Conservation (phyloP, 1,284 basidiomycete genomes). For the Cryptococcus sp. region DNA sequence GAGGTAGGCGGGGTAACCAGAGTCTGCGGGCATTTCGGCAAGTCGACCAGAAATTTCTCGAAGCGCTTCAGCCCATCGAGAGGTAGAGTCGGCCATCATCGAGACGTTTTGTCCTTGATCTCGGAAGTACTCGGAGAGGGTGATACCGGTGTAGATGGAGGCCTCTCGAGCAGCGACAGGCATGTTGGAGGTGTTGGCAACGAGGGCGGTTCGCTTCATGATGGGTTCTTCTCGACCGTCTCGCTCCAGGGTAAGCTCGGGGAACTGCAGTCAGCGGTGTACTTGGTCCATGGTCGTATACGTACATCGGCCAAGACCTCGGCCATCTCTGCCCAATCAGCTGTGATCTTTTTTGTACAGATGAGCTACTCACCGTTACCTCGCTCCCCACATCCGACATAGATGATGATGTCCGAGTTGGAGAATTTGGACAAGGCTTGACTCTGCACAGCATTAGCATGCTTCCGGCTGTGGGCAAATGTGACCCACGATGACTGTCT, state of each 20-base stretch:
- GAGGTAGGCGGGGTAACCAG: constrained; percentile 96
- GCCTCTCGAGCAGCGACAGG: constrained; percentile 99
- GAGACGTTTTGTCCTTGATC: constrained; percentile 96
- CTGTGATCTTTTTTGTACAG: no score
- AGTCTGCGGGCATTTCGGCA: constrained; percentile 99
- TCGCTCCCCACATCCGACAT: constrained; percentile 94
- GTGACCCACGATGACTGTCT: constrained; percentile 82
- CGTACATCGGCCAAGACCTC: constrained; percentile 89
- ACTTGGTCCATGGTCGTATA: background rate
- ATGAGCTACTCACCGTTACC: constrained; percentile 81
- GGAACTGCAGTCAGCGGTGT: constrained; percentile 62
- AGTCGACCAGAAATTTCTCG: constrained; percentile 99
- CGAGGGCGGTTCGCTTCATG: constrained; percentile 99
- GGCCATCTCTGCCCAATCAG: constrained; percentile 66
- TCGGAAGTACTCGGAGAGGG: constrained; percentile 98
- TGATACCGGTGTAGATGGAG: constrained; percentile 99
- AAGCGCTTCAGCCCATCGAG: constrained; percentile 97
- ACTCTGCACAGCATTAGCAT: constrained; percentile 14
- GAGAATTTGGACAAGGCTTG: constrained; percentile 97
- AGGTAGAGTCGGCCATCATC: constrained; percentile 99
- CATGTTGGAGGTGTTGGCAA: constrained; percentile 99
- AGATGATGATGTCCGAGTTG: constrained; percentile 99
- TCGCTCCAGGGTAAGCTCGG: constrained; percentile 84
- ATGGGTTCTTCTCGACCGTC: constrained; percentile 93
- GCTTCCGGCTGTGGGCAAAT: background rate